Base-by-base conservation (phyloP, 768 basidiomycete genomes). In the Roridomyces roridus region DNA sequence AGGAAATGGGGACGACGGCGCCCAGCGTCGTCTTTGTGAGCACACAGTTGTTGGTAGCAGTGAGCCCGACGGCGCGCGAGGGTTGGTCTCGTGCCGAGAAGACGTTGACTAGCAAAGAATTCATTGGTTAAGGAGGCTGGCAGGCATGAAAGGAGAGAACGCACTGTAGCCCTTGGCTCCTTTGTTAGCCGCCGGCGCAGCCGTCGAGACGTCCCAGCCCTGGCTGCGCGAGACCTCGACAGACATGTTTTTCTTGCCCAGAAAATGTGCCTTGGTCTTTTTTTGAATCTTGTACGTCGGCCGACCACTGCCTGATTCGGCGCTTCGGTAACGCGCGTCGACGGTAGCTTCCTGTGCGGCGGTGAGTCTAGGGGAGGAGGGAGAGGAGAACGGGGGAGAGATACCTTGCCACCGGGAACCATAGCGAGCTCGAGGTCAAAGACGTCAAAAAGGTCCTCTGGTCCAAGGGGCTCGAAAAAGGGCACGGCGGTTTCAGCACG, bases 201-300 rank as follows among this genome's bases (percentile, higher is more conserved):
- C 44, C 29, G 15, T 52, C 14, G 26, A 17, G 8, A 55, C 34
- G 35, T 66, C 64, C 64, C 65, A 65, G 3, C 48, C 62, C 18
- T 60, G 51, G 46, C 52, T 60, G 50, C 67, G 56, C 36, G 34
- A 21, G 8, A 66, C 57, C 15, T 57, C 44, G 37, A 68, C 56
- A 1, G 34, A 40, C 50, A 65, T 55, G 45, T 64, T 57, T 52
- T 65, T 66, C 63, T 62, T 65, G 29, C 67, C 63, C 31, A 68
- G 24, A 24, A 68, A 63, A 35, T 66, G 63, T 15, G 47, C 57
- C 36, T 43, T 42, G 35, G 59, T 50, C 39, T 59, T 62, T 41
- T 65, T 65, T 41, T 52, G 44, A 36, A 60, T 56, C 49, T 66
- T 66, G 63, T 65, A 66, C 34, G 59, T 66, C 21, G 65, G 61